These are phyloP conservation scores for Boletus tomentosulus DNA, from an alignment of 768 basidiomycete species.

Conservation along the genomic window DNA sequence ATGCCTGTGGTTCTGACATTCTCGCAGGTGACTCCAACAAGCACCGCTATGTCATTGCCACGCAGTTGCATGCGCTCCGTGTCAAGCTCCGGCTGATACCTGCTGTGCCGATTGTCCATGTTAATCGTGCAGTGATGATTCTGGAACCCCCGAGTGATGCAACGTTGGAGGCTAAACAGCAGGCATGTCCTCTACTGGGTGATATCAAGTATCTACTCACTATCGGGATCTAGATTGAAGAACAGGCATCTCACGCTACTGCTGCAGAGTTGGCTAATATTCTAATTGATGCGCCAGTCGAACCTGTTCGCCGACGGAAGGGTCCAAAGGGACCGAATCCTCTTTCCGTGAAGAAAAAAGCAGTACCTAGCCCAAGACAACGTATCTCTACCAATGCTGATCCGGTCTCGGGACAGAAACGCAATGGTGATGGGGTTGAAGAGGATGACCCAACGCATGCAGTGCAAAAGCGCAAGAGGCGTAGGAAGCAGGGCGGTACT, in stretches of 20 bases:
- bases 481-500: slow-evolving; percentile 3
- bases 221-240: slow-evolving; percentile 50
- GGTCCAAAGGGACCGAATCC: slow-evolving; percentile 89
- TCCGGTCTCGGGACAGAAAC: slow-evolving; percentile 14
- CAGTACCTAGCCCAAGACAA: slow-evolving; percentile 20
- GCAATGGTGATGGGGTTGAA: slow-evolving; percentile 5
- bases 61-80: slow-evolving; percentile 75
- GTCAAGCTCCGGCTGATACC: slow-evolving; percentile 66
- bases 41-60: slow-evolving; percentile 87
- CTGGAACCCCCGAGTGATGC: slow-evolving; percentile 84
- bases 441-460: neutral
- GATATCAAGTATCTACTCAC: neutral
- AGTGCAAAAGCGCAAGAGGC: slow-evolving; percentile 24
- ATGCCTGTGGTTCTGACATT: slow-evolving; percentile 4
- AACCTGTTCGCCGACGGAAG: slow-evolving; percentile 53
- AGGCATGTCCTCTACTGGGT: slow-evolving; percentile 35
- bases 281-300: slow-evolving; percentile 28
- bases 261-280: slow-evolving; percentile 46
- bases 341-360: slow-evolving; percentile 88
- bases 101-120: slow-evolving; percentile 85
- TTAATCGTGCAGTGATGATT: slow-evolving; percentile 90
- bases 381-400: neutral
- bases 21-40: slow-evolving; percentile 73
- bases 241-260: slow-evolving; percentile 51
- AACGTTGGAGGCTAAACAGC: slow-evolving; percentile 66